Evolutionary conservation across 805 yeast species (phyloP).

Genomic region (Kuraishia borneana): DNA sequence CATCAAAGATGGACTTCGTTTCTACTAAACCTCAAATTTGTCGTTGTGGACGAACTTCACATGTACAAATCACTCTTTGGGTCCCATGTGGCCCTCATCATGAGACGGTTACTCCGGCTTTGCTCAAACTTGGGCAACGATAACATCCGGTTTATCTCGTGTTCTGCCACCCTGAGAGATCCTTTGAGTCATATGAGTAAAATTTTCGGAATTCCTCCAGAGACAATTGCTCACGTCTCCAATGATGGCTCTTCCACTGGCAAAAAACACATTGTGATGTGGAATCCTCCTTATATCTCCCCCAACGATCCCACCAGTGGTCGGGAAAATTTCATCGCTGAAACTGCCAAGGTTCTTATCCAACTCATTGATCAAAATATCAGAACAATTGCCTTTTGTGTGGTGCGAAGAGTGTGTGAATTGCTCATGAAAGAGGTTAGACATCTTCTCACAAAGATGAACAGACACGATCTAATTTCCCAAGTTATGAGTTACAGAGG

Average conservation of each 20-base stretch:
- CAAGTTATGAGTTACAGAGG: slow-evolving; percentile 91
- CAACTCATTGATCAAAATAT: slow-evolving; percentile 53
- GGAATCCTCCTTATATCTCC: slow-evolving; percentile 75
- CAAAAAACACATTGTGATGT: slow-evolving; percentile 58
- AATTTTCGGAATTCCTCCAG: slow-evolving; percentile 54
- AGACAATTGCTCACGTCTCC: slow-evolving; percentile 41
- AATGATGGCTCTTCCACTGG: slow-evolving; percentile 90
- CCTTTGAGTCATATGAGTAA: slow-evolving; percentile 65
- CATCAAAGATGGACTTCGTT: slow-evolving; percentile 68
- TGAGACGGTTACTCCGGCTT: slow-evolving; percentile 69
- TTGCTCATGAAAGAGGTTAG: slow-evolving; percentile 76
- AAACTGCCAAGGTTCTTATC: slow-evolving; percentile 65
- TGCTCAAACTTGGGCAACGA: slow-evolving; percentile 41
- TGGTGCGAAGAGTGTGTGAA: slow-evolving; percentile 79
- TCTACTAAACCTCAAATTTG: slow-evolving; percentile 49
- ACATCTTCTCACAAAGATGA: slow-evolving; percentile 31
- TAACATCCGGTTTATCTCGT: slow-evolving; percentile 62
- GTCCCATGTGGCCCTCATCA: slow-evolving; percentile 76
- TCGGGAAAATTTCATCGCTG: slow-evolving; percentile 60
- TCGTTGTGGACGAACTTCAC: slow-evolving; percentile 81
- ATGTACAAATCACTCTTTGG: slow-evolving; percentile 88
- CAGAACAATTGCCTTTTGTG: slow-evolving; percentile 84
- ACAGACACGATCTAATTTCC: slow-evolving; percentile 32
- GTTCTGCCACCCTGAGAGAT: slow-evolving; percentile 84
- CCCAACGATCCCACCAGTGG: slow-evolving; percentile 45